Evolutionary conservation across 2,329 filamentous ascomycete species (phyloP), one percentile per base, ranked within the genome.

Genomic region (Grosmannia huntii): DNA sequence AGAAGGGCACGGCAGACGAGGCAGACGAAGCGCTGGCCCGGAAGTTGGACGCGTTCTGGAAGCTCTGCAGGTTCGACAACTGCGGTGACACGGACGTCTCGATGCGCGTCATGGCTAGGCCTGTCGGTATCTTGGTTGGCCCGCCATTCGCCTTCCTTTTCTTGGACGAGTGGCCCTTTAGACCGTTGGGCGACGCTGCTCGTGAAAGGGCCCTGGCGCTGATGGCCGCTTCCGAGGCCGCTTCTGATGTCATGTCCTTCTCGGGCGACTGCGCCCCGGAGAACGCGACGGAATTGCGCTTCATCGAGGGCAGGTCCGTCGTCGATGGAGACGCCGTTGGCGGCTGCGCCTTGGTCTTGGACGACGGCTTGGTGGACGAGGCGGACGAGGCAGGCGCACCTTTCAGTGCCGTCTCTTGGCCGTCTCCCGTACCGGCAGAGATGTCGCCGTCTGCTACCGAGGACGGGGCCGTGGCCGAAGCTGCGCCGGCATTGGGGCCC

Each of bases 71-170:
- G 66, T 58, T 67, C 64, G 61, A 72, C 66, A 65, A 73, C 66
- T 65, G 79, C 3, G 60, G 57, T 16, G 56, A 48, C 66, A 63
- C n/a, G 54, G 70, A 74, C 2, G 82, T 84, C 64, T 94, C 87
- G 41, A 94, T 75, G 58, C 83, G 83, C 2, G 90, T 95, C 90
- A 96, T 95, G 9, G 85, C 81, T 64, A 95, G 72, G 19, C 82
- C 84, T 21, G 80, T 83, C 0, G 89, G 87, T 16, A 95, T 74
- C 68, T 89, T 89, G 38, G 75, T 71, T 19, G 82, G 80, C 48
- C 79, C 60, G 0, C 46, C 79, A 68, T 85, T 90, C 6, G 86
- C 84, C 70, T 95, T 96, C 62, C 90, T 81, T 72, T 90, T 90
- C 76, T 95, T 96, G 50, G 82, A 79, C 38, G 77, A 77, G 2